These are phyloP conservation scores for Aspergillus panamensis DNA, from an alignment of 495 filamentous ascomycete species.

Conservation along the genomic window DNA sequence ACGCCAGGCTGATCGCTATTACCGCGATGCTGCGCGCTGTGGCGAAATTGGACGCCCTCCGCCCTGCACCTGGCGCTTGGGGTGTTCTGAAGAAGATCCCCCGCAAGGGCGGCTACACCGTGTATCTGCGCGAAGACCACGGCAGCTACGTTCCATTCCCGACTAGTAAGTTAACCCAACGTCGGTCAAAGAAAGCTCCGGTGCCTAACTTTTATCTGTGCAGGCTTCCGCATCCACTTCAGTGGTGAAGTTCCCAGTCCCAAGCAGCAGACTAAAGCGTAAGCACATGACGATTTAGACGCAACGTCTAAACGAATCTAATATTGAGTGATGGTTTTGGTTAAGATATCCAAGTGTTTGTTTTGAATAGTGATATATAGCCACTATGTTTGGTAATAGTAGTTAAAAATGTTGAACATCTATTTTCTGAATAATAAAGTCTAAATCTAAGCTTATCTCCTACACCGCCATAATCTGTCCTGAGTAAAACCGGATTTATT, in stretches of 20 bases:
- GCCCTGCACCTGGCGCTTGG: slow-evolving; percentile 63
- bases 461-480: too few species aligned
- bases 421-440: too few species aligned
- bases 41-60: slow-evolving; percentile 54
- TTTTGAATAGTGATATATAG: background rate
- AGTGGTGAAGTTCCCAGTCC: slow-evolving; percentile 36
- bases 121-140: slow-evolving; percentile 74
- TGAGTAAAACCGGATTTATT: too few species aligned
- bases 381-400: background rate
- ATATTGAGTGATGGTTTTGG: background rate
- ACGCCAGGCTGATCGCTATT: slow-evolving; percentile 59
- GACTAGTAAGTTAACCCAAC: slow-evolving; percentile 45
- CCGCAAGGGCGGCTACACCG: slow-evolving; percentile 54
- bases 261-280: slow-evolving; percentile 12
- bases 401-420: background rate
- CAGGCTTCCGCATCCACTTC: slow-evolving; percentile 44
- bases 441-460: too few species aligned
- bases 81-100: slow-evolving; percentile 71
- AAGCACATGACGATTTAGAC: background rate
- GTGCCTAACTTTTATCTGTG: background rate
- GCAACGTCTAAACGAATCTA: background rate
- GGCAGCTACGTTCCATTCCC: slow-evolving; percentile 72
- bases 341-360: background rate
- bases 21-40: slow-evolving; percentile 62
- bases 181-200: too few species aligned